Percentiles rank a stretch among this genome's conserved stretches.
Conservation (phyloP, 2,329 filamentous ascomycete species). For the Alternaria sp. region DNA sequence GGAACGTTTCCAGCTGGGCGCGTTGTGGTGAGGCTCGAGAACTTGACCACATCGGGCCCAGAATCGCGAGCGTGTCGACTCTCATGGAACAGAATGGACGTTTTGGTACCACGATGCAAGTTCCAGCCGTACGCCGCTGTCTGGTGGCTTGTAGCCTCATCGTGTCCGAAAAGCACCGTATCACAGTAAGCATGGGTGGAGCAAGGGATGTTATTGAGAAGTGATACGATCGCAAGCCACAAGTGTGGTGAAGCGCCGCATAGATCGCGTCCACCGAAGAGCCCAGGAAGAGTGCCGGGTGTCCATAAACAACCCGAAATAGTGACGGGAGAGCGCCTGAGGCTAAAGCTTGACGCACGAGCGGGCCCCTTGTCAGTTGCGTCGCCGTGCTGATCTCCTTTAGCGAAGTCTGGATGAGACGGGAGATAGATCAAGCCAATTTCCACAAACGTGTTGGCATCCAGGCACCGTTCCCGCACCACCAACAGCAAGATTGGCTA, state of each 20-base stretch:
- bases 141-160: slow-evolving; percentile 18
- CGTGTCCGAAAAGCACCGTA: slow-evolving; percentile 8
- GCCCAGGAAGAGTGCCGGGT: background rate
- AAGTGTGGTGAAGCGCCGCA: background rate
- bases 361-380: slow-evolving; percentile 10
- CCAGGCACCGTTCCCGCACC: slow-evolving; percentile 9
- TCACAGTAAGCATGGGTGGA: slow-evolving; percentile 7
- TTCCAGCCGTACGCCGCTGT: slow-evolving; percentile 12
- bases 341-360: slow-evolving; percentile 20
- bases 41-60: slow-evolving; percentile 5
- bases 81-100: slow-evolving; percentile 9
- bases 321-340: slow-evolving; percentile 27
- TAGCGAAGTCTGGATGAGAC: slow-evolving; percentile 11
- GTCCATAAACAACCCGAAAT: slow-evolving; percentile 7
- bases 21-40: background rate
- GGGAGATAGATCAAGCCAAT: slow-evolving; percentile 9
- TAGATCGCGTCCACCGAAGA: slow-evolving; percentile 7
- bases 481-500: background rate
- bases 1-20: background rate
- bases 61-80: background rate
- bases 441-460: slow-evolving; percentile 6
- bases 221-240: slow-evolving; percentile 12
- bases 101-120: background rate
- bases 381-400: slow-evolving; percentile 4
- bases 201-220: slow-evolving; percentile 13